Conservation (phyloP, 2,329 filamentous ascomycete genomes). For the Emmonsia crescens region DNA sequence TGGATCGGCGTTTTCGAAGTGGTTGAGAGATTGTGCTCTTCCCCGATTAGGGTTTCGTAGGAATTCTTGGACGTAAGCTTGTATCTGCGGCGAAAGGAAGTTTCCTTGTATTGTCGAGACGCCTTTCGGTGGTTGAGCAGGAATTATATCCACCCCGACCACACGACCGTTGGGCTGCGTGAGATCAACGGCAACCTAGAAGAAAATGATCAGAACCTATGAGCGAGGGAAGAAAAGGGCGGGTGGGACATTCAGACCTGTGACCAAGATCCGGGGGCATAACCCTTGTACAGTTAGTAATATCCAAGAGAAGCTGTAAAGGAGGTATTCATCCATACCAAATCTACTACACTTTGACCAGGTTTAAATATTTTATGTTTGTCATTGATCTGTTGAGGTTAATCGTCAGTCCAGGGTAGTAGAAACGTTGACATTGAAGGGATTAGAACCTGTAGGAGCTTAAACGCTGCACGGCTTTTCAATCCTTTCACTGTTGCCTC, state of each 20-base stretch:
- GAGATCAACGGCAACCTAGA: conserved; percentile 66
- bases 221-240: not conserved
- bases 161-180: conserved; percentile 69
- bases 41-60: conserved; percentile 54
- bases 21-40: conserved; percentile 31
- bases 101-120: conserved; percentile 95
- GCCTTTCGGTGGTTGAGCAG: conserved; percentile 77
- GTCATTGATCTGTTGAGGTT: conserved; percentile 56
- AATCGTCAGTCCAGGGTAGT: conserved; percentile 4
- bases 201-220: not conserved
- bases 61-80: conserved; percentile 64
- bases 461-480: conserved; percentile 88
- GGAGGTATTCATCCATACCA: conserved; percentile 42
- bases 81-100: conserved; percentile 67
- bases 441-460: conserved; percentile 62
- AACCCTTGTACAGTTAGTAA: conserved; percentile 24
- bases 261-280: conserved; percentile 50
- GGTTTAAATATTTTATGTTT: conserved; percentile 68
- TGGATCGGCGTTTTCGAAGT: not conserved
- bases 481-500: conserved; percentile 68
- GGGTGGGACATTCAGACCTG: conserved; percentile 30
- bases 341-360: conserved; percentile 79
- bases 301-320: not conserved
- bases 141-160: conserved; percentile 87
- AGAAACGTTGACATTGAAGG: not conserved